phyloP scores from a whole-genome alignment of 306 rosid species.

The Medicago lupulina region DNA sequence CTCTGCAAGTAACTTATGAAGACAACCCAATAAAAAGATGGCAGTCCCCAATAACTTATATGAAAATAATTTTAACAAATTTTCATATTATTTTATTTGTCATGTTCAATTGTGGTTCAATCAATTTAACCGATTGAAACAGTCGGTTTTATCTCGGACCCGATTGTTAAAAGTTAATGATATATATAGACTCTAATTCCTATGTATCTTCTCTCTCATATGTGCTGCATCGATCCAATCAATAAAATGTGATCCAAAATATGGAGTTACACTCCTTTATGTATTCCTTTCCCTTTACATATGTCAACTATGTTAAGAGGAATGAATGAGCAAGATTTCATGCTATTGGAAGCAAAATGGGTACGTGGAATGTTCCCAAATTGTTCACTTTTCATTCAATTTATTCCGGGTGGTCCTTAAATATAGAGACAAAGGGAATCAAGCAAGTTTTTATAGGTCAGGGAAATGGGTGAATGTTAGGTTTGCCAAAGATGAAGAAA shows the following conservation, averaged over 20 bases:
- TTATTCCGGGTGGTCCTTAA: slow-evolving; percentile 15
- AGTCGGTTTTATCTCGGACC: no score
- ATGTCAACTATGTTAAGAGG: slow-evolving; percentile 14
- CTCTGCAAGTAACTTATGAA: no score
- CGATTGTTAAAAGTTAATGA: no score
- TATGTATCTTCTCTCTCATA: background rate
- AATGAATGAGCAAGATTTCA: background rate
- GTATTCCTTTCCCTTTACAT: slow-evolving; percentile 3
- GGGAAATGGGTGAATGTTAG: background rate
- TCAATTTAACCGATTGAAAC: no score
- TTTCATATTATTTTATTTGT: no score
- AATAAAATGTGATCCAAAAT: background rate
- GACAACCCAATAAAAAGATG: no score
- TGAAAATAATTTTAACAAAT: no score
- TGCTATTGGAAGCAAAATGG: background rate
- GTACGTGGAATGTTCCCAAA: background rate
- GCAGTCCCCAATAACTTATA: no score
- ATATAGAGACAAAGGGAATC: slow-evolving; percentile 7
- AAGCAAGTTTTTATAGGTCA: slow-evolving; percentile 1
- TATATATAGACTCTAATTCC: no score
- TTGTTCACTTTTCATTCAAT: background rate
- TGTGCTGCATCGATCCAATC: background rate
- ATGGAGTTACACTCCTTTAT: background rate
- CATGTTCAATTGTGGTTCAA: no score
- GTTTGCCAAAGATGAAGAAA: background rate